Evolutionary conservation across 305 asterid species (phyloP), one percentile per base, ranked within the genome.

Genomic region (Fraxinus ornus): DNA sequence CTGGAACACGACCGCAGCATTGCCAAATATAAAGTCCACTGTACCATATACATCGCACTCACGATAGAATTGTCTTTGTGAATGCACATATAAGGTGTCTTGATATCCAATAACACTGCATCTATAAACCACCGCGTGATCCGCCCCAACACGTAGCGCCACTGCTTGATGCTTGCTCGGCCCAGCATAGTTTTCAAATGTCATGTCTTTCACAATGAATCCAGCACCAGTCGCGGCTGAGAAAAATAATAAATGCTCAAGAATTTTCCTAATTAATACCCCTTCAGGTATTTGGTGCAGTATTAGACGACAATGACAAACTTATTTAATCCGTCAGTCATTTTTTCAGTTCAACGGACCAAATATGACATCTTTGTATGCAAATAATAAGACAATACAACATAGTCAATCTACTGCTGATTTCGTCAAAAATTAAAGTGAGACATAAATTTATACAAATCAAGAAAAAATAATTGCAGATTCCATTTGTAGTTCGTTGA

Each of bases 1-100:
- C 74, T 97, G 99, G 89, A 97, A 88, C 21, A 97, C 99, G 2
- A 95, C 99, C 0, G 99, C 99, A 0, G 99, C 99, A 62, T 97
- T 97, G 2, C 99, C 98, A 3, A 92, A 97, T 39, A 97, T 97
- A 90, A 97, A 97, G 85, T 97, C 99, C 0, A 97, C 98, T 0
- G 99, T 97, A 47, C 99, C 99, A 52, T 97, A 97, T 6, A 97
- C 83, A 77, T 95, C 97, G 35, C 98, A 97, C 83, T 94, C 99
- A 3, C 99, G 90, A 83, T 83, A 94, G 83, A 97, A 97, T 37
- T 97, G 99, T 4, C 99, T 89, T 9, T 93, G 95, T 0, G 99
- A 94, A 86, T 97, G 99, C 0, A 91, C 88, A 81, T 97, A 97
- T 0, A 97, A 84, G 0, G 98, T 94, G 89, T 97, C 99, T 80